Conservation (phyloP, 2,329 filamentous ascomycete genomes). For the Pseudogymnoascus sp. region DNA sequence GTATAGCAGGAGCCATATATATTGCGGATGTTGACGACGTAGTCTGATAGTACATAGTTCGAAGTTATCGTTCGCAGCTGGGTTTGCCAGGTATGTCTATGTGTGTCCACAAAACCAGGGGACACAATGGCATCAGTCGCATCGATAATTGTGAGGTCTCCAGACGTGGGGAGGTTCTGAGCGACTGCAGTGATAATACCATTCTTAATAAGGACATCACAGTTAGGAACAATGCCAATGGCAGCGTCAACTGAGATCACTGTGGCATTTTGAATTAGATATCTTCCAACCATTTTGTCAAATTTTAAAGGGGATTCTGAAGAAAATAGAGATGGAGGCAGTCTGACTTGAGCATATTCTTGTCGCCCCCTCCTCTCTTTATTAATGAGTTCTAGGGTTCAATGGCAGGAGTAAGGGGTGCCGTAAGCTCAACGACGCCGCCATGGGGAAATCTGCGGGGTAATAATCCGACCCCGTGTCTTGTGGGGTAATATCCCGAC, state of each 20-base stretch:
- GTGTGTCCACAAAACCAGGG: slow-evolving; percentile 10
- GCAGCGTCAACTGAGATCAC: slow-evolving; percentile 9
- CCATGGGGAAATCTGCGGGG: background rate
- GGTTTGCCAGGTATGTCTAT: slow-evolving; percentile 10
- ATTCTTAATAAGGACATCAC: slow-evolving; percentile 8
- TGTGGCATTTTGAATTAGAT: slow-evolving; percentile 8
- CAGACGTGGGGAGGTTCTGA: background rate
- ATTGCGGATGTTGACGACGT: slow-evolving; percentile 6
- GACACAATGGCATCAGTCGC: background rate
- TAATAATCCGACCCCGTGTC: background rate
- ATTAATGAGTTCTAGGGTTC: background rate
- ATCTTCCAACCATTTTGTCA: background rate
- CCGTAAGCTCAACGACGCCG: background rate
- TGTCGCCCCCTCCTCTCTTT: background rate
- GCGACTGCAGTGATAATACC: slow-evolving; percentile 1
- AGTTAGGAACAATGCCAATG: background rate
- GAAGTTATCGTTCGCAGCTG: slow-evolving; percentile 8
- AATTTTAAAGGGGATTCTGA: background rate
- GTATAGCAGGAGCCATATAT: slow-evolving; percentile 9
- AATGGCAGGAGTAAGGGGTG: too few relatives aligned
- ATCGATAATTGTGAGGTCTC: background rate
- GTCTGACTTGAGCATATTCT: background rate
- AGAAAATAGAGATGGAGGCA: background rate
- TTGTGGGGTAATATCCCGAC: too few relatives aligned
- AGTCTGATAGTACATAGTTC: slow-evolving; percentile 9